Evolutionary conservation across 805 yeast species (phyloP).

Genomic region (Kodamaea leandrae): DNA sequence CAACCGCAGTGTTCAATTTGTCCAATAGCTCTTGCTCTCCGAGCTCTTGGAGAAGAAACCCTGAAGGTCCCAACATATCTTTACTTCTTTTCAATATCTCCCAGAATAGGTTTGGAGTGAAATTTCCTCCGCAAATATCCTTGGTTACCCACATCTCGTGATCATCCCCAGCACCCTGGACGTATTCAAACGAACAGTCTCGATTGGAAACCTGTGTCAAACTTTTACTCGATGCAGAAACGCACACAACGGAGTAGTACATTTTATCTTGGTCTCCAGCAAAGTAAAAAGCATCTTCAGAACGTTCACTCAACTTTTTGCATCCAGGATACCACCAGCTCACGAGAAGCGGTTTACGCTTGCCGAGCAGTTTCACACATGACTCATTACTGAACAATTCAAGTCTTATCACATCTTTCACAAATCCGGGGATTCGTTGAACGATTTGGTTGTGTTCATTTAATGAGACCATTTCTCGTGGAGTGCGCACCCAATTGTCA

Average conservation of each 20-base stretch:
- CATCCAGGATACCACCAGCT: constrained; percentile 67
- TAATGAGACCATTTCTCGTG: constrained; percentile 51
- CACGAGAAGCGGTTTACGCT: constrained; percentile 55
- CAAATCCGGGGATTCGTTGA: constrained; percentile 48
- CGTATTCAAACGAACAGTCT: constrained; percentile 43
- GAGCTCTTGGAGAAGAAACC: constrained; percentile 5
- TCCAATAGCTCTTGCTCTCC: constrained; percentile 1
- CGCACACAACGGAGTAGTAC: constrained; percentile 5
- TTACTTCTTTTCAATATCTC: constrained; percentile 15
- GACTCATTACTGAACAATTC: constrained; percentile 36
- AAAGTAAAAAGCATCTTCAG: constrained; percentile 5
- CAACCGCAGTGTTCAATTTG: not conserved
- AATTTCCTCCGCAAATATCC: constrained; percentile 40
- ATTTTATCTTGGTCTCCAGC: not conserved
- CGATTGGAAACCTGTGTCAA: constrained; percentile 2
- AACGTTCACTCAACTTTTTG: constrained; percentile 2
- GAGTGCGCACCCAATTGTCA: constrained; percentile 44
- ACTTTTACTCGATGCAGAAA: constrained; percentile 7
- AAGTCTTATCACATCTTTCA: constrained; percentile 39
- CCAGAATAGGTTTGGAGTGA: constrained; percentile 64
- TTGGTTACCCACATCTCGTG: constrained; percentile 74
- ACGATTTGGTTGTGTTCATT: constrained; percentile 57
- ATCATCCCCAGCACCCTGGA: constrained; percentile 95
- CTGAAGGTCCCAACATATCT: constrained; percentile 19
- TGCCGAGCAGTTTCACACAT: constrained; percentile 17